Evolutionary conservation across 352 stramenopile species (phyloP).

Genomic region (Phytopythium cucurbitacearum): DNA sequence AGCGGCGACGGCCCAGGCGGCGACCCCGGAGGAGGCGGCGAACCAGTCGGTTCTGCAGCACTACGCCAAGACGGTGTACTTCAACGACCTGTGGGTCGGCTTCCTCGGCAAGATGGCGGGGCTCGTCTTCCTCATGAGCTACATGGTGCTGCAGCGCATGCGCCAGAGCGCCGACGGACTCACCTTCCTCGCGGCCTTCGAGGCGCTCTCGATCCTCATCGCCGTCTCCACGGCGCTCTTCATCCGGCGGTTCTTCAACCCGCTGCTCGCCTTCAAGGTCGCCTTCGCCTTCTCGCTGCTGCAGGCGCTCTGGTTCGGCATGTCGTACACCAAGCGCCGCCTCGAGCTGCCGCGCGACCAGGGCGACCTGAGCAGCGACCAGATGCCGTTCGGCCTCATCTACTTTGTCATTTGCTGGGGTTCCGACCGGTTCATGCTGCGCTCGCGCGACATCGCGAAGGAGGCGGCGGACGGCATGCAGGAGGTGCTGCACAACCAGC

Average conservation of each 20-base stretch:
- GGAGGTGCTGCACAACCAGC: constrained; percentile 27
- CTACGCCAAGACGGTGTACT: constrained; percentile 82
- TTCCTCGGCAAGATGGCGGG: constrained; percentile 76
- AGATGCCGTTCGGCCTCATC: constrained; percentile 65
- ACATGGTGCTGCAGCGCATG: constrained; percentile 60
- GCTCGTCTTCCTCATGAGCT: constrained; percentile 64
- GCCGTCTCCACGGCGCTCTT: constrained; percentile 53
- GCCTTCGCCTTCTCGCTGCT: constrained; percentile 72
- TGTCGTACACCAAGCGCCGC: constrained; percentile 43
- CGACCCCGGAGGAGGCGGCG: constrained; percentile 25
- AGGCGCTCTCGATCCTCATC: constrained; percentile 56
- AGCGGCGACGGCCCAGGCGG: constrained; percentile 11
- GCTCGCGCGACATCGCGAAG: constrained; percentile 56
- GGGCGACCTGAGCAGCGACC: constrained; percentile 53
- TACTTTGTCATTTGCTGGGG: constrained; percentile 77
- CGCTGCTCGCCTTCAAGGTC: constrained; percentile 72
- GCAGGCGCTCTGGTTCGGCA: constrained; percentile 61
- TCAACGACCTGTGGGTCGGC: constrained; percentile 82
- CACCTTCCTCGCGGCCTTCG: constrained; percentile 55
- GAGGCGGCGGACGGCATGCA: constrained; percentile 58
- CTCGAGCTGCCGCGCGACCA: constrained; percentile 36
- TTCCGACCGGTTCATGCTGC: constrained; percentile 80
- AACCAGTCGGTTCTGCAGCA: constrained; percentile 74
- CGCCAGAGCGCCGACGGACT: constrained; percentile 35
- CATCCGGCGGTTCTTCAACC: constrained; percentile 51